Evolutionary conservation across 148 eudicot genomes (phyloP).

Genomic region (Limonium bicolor): DNA sequence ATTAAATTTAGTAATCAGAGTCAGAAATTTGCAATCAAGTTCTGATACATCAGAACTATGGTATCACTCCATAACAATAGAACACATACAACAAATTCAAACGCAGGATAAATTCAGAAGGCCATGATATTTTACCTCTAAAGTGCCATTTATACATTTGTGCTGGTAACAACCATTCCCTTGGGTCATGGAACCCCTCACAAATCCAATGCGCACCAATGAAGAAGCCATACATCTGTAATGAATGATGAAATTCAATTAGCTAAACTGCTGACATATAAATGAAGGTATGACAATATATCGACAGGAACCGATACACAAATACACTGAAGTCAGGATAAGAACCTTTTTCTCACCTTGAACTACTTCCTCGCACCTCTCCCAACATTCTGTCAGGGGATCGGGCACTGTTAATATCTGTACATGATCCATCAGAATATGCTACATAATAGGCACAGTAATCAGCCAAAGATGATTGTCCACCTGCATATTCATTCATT

Average conservation of each 20-base stretch:
- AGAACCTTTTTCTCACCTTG: conserved; percentile 70
- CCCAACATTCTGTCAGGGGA: conserved; percentile 96
- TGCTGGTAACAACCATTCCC: conserved; percentile 99
- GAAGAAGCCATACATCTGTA: conserved; percentile 96
- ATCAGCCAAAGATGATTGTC: conserved; percentile 96
- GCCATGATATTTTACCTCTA: conserved; percentile 63
- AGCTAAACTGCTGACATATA: too few relatives aligned
- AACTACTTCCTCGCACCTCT: conserved; percentile 82
- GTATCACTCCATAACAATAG: too few relatives aligned
- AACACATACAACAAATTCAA: neutral
- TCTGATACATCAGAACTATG: too few relatives aligned
- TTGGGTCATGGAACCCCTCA: conserved; percentile 78
- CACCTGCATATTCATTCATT: too few relatives aligned
- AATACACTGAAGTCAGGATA: too few relatives aligned
- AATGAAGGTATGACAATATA: too few relatives aligned
- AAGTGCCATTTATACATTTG: conserved; percentile 54
- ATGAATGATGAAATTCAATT: too few relatives aligned
- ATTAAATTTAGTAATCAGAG: too few relatives aligned
- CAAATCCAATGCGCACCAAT: conserved; percentile 88
- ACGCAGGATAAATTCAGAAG: neutral
- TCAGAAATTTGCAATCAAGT: too few relatives aligned
- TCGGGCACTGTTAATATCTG: conserved; percentile 78
- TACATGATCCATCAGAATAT: conserved; percentile 96
- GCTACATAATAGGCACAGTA: conserved; percentile 97
- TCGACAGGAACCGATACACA: too few relatives aligned